Percentiles rank a stretch among this genome's conserved stretches.
Evolutionary conservation across 208 protist genomes (phyloP).

Genomic region (Borovskyia barvae): DNA sequence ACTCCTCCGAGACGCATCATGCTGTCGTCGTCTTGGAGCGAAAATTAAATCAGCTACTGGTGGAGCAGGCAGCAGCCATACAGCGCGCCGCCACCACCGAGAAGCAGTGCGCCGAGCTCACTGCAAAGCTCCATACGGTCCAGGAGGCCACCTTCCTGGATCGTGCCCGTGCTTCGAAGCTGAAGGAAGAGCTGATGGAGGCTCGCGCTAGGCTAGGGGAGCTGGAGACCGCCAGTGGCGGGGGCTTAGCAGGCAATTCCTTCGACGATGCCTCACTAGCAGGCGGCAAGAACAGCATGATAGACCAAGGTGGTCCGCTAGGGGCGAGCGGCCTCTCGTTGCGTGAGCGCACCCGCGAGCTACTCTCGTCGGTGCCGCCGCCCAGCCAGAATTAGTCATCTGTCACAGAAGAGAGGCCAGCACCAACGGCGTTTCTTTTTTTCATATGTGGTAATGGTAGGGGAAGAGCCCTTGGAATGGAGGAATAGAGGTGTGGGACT

Average conservation of each 20-base stretch:
- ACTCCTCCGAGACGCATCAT: slow-evolving; percentile 30
- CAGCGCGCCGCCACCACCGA: slow-evolving; percentile 41
- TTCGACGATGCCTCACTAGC: slow-evolving; percentile 11
- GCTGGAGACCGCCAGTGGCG: slow-evolving; percentile 13
- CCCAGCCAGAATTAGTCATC: slow-evolving; percentile 8
- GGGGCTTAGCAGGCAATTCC: not conserved
- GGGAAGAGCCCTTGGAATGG: no score
- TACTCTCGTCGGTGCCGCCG: slow-evolving; percentile 24
- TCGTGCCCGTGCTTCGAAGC: slow-evolving; percentile 54
- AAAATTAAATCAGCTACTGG: slow-evolving; percentile 62
- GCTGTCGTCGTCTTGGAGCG: slow-evolving; percentile 50
- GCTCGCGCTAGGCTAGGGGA: slow-evolving; percentile 32
- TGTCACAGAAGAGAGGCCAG: no score
- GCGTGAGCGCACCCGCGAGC: slow-evolving; percentile 24
- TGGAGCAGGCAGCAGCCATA: slow-evolving; percentile 54
- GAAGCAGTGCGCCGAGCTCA: slow-evolving; percentile 48
- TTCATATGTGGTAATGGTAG: no score
- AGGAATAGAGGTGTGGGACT: no score
- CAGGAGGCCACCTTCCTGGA: slow-evolving; percentile 66
- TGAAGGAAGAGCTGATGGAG: slow-evolving; percentile 64
- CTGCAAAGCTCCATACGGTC: slow-evolving; percentile 46
- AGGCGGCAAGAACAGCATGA: slow-evolving; percentile 1
- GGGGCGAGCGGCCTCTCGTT: slow-evolving; percentile 20
- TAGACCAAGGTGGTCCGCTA: slow-evolving; percentile 3
- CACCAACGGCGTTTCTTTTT: no score